Base-by-base conservation (phyloP, 2,329 filamentous ascomycete species). In the Sclerotiophoma versabilis region DNA sequence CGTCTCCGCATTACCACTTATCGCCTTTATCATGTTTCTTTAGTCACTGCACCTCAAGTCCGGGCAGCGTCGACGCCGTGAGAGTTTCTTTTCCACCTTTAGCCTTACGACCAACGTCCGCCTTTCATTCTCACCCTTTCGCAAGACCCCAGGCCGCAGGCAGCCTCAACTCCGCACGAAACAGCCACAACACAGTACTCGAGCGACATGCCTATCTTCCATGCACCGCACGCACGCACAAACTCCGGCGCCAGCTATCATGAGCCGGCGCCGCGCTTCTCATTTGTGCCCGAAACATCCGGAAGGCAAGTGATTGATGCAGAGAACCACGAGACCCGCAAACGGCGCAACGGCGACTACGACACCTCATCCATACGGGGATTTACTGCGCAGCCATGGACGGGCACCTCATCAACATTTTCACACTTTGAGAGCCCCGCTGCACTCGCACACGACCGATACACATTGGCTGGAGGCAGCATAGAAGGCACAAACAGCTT, bases 371-470 rank as follows among this genome's bases (percentile, higher is more conserved):
- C 62, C 25, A 48, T 65, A 19, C 57, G 64, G 14, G 54, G 56
- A 25, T 41, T 49, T 50, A 47, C 50, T 25, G 25, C 62, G 34
- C 48, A 57, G 42, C 49, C 60, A 26, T 73, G 68, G 70, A 51
- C 54, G 22, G 46, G 61, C 32, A 46, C 36, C 17, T 60, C 47
- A 43, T 66, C 68, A 32, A 65, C 68, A 30, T 63, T 59, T 32
- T 57, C 59, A 8, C 57, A 67, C 33, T 59, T 65, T 44, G 70
- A 44, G 59, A 78, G 66, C 49, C 80, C 80, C 14, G 70, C 73
- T 23, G 77, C 77, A 3, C 75, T 82, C 43, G 80, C 82, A 12
- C 81, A 83, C 66, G 80, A 82, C 41, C 75, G 74, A 58, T 84
- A 84, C 68, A 70, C 72, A 17, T 70, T 83, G 4, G 80, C 80